phyloP scores from a whole-genome alignment of 768 basidiomycete genomes.

The Leucocoprinus sp. region DNA sequence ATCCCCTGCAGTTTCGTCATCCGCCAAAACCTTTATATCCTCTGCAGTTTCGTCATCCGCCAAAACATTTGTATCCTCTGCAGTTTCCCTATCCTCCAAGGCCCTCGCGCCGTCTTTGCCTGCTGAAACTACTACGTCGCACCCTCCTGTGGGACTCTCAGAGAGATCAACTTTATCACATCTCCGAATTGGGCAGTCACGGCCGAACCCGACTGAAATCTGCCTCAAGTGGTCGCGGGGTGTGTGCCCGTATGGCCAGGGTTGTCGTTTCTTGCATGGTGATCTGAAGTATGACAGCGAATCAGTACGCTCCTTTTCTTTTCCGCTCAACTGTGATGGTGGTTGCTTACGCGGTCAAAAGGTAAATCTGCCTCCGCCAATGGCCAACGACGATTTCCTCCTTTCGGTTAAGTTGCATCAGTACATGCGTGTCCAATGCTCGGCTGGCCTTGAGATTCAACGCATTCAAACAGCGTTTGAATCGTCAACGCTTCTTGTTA shows the following conservation, averaged over 20 bases:
- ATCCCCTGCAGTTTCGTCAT: too few relatives aligned
- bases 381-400: background rate
- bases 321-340: too few relatives aligned
- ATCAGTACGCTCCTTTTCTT: conserved; percentile 21
- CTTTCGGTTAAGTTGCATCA: conserved; percentile 34
- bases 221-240: conserved; percentile 23
- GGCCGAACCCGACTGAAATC: conserved; percentile 13
- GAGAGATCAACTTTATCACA: background rate
- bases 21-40: too few relatives aligned
- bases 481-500: conserved; percentile 49
- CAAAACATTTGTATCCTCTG: too few relatives aligned
- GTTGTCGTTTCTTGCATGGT: conserved; percentile 23
- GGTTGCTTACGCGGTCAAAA: too few relatives aligned
- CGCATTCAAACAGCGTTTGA: conserved; percentile 58
- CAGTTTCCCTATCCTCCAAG: background rate
- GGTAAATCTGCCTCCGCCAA: background rate
- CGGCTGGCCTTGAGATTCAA: conserved; percentile 54
- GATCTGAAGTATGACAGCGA: conserved; percentile 25
- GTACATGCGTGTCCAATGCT: conserved; percentile 47
- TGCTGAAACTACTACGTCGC: background rate
- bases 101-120: background rate
- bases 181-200: conserved; percentile 5
- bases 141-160: background rate
- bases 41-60: too few relatives aligned
- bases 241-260: conserved; percentile 20